These are phyloP conservation scores for Thozetella sp. DNA, from an alignment of 495 filamentous ascomycete genomes.

Conservation along the genomic window DNA sequence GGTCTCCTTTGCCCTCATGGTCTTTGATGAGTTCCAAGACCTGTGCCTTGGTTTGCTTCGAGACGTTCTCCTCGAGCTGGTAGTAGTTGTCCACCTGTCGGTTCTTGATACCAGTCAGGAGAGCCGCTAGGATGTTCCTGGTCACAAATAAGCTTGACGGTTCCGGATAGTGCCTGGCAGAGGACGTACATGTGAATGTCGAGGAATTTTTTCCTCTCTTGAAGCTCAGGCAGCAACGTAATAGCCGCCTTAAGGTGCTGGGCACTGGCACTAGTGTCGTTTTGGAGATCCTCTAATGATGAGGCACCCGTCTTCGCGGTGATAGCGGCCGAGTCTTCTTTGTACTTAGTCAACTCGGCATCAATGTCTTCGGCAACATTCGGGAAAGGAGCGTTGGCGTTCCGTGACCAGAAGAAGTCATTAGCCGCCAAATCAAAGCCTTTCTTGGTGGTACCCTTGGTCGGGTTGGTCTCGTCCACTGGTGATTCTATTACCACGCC, in stretches of 20 bases:
- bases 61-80: constrained; percentile 92
- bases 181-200: constrained; percentile 96
- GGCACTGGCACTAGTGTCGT: constrained; percentile 83
- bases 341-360: constrained; percentile 88
- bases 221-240: constrained; percentile 86
- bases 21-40: constrained; percentile 83
- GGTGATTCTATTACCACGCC: constrained; percentile 89
- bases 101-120: constrained; percentile 89
- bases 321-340: constrained; percentile 91
- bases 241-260: constrained; percentile 96
- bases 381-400: constrained; percentile 91
- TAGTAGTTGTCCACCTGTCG: constrained; percentile 95
- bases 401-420: constrained; percentile 97
- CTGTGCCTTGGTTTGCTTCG: constrained; percentile 88
- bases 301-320: constrained; percentile 94
- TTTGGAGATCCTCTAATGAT: constrained; percentile 91
- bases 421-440: constrained; percentile 87
- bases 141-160: background rate
- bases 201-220: constrained; percentile 85
- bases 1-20: constrained; percentile 69
- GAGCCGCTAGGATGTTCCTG: constrained; percentile 68
- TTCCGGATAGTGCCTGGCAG: constrained; percentile 23
- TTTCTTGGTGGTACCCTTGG: constrained; percentile 74
- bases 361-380: constrained; percentile 97
- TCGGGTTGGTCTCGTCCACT: constrained; percentile 72